A percentile compares a stretch with the other conserved stretches of the same genome.
These are phyloP conservation scores for Cinchona pubescens DNA, from an alignment of 257 asterid genomes.

Conservation along the genomic window DNA sequence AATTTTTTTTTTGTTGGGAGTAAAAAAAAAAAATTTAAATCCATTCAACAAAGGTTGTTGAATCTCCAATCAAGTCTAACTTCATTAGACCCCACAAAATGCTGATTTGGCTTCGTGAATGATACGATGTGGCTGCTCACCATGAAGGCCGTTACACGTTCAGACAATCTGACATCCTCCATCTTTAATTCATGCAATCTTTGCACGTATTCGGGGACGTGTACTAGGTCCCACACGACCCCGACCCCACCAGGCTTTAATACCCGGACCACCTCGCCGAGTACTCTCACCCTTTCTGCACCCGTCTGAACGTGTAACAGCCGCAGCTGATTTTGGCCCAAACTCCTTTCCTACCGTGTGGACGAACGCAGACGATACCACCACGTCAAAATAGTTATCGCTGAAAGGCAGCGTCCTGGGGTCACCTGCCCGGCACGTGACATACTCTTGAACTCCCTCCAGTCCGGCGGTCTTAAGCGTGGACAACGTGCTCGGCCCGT, in stretches of 20 bases:
- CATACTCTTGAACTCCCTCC: slow-evolving; percentile 93
- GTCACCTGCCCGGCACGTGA: slow-evolving; percentile 93
- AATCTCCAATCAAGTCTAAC: slow-evolving; percentile 92
- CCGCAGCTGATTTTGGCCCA: slow-evolving; percentile 75
- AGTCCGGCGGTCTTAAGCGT: slow-evolving; percentile 72
- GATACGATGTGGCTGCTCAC: slow-evolving; percentile 80
- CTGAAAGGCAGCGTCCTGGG: slow-evolving; percentile 75
- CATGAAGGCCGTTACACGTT: slow-evolving; percentile 89
- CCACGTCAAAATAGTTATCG: slow-evolving; percentile 85
- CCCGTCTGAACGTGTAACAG: too few relatives aligned
- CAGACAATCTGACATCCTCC: slow-evolving; percentile 91
- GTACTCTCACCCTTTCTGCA: slow-evolving; percentile 81
- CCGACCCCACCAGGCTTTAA: slow-evolving; percentile 78
- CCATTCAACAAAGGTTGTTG: slow-evolving; percentile 60
- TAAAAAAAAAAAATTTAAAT: not conserved
- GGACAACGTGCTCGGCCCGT: slow-evolving; percentile 37
- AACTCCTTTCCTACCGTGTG: slow-evolving; percentile 90
- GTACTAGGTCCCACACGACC: slow-evolving; percentile 93
- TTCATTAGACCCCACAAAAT: slow-evolving; percentile 61
- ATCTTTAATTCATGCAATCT: slow-evolving; percentile 68
- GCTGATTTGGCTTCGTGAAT: slow-evolving; percentile 82
- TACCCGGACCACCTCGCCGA: slow-evolving; percentile 84
- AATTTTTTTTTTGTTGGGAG: not conserved
- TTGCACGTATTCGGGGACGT: slow-evolving; percentile 79
- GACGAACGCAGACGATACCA: slow-evolving; percentile 86